Percentiles rank a stretch among this genome's conserved stretches.
These are phyloP conservation scores for Sporothrix brunneoviolacea DNA, from an alignment of 2,329 filamentous ascomycete species.

Conservation along the genomic window DNA sequence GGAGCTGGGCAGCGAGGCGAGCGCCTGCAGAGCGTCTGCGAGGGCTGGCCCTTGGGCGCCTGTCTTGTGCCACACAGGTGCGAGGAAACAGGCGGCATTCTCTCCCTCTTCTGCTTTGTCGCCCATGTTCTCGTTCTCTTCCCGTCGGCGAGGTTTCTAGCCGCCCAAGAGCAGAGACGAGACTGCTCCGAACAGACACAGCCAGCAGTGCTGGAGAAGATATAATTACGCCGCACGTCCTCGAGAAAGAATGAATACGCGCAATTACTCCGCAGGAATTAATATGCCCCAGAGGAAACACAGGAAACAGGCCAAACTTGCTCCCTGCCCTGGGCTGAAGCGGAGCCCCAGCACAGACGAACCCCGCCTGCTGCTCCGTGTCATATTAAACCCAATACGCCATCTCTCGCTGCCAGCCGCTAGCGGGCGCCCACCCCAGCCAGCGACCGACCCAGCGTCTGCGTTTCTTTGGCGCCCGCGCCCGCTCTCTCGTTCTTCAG, in stretches of 20 bases:
- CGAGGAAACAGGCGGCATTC: not conserved
- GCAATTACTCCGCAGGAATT: too few species aligned
- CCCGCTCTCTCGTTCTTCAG: slow-evolving; percentile 1
- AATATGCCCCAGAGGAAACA: too few species aligned
- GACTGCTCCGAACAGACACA: too few species aligned
- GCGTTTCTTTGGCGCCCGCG: not conserved
- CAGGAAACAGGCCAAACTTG: too few species aligned
- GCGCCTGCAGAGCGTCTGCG: not conserved
- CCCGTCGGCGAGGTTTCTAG: too few species aligned
- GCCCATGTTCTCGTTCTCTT: not conserved
- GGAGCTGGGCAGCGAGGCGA: not conserved
- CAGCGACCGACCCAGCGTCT: not conserved
- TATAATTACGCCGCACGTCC: too few species aligned
- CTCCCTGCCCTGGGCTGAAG: not conserved
- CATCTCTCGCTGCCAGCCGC: slow-evolving; percentile 4
- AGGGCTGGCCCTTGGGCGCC: not conserved
- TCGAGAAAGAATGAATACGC: too few species aligned
- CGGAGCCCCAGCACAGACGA: slow-evolving; percentile 7
- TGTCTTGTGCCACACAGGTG: not conserved
- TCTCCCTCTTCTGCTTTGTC: not conserved
- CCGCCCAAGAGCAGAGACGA: too few species aligned
- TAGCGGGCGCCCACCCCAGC: slow-evolving; percentile 2
- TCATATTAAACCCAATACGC: slow-evolving; percentile 12
- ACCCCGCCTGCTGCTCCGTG: slow-evolving; percentile 13
- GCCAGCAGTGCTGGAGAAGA: too few species aligned